Conservation (phyloP, 1,139 yeast species). For the Pichia sp. region DNA sequence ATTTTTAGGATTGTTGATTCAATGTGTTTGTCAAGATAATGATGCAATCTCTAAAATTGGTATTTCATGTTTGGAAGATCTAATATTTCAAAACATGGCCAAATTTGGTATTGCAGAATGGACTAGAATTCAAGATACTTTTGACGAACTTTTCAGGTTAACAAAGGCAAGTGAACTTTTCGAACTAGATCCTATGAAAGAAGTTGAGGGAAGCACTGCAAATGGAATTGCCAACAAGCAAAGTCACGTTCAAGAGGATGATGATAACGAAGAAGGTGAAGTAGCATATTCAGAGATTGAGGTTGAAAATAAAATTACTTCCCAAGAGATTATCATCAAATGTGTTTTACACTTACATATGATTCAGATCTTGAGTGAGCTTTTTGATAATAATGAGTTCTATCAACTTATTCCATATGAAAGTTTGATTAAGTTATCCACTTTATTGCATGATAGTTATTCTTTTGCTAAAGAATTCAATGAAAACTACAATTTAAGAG, state of each 20-base stretch:
- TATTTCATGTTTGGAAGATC: constrained; percentile 73
- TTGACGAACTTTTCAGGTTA: constrained; percentile 60
- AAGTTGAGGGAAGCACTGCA: not conserved
- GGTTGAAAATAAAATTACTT: constrained; percentile 6
- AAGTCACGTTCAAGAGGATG: constrained; percentile 20
- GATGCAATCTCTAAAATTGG: constrained; percentile 96
- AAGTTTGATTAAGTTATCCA: constrained; percentile 51
- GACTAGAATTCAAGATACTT: constrained; percentile 58
- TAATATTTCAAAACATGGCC: constrained; percentile 65
- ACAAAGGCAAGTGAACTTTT: constrained; percentile 87
- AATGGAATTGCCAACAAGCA: not conserved
- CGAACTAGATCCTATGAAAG: constrained; percentile 53
- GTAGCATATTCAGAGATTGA: constrained; percentile 9
- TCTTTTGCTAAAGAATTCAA: constrained; percentile 81
- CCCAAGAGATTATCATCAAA: constrained; percentile 68
- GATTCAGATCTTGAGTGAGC: constrained; percentile 80
- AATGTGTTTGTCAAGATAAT: constrained; percentile 93
- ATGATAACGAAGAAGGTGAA: constrained; percentile 9
- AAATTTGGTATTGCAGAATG: constrained; percentile 64
- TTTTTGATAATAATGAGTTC: constrained; percentile 63
- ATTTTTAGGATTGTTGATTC: constrained; percentile 64
- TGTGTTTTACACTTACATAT: constrained; percentile 84
- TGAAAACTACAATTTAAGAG: constrained; percentile 79
- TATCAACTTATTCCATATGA: constrained; percentile 61
- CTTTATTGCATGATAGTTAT: constrained; percentile 60